phyloP scores from a whole-genome alignment of 164 flowering plant genomes.

The Chimonanthus praecox region DNA sequence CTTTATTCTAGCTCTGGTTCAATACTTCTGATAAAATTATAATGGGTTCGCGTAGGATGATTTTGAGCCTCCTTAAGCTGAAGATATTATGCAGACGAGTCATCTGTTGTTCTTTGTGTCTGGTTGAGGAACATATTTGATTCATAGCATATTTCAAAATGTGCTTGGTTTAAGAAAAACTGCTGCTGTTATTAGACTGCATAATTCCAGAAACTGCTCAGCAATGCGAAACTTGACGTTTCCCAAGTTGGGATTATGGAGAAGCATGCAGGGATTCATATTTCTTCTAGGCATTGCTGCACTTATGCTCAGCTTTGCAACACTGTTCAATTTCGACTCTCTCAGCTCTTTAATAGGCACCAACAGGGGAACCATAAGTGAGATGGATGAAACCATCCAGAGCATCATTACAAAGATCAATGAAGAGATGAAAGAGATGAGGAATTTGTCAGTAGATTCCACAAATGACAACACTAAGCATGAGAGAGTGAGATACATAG shows the following conservation, averaged over 20 bases:
- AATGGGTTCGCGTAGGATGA: neutral
- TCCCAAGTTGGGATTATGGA: constrained; percentile 28
- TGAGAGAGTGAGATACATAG: constrained; percentile 18
- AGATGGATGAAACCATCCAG: constrained; percentile 19
- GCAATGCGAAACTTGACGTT: constrained; percentile 17
- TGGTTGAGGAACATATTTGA: neutral
- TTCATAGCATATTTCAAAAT: neutral
- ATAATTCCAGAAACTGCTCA: neutral
- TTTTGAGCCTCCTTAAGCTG: too few species aligned
- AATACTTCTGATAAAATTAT: neutral
- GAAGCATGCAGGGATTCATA: constrained; percentile 25
- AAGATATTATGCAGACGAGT: too few species aligned
- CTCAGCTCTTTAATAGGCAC: constrained; percentile 26
- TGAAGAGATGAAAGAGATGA: constrained; percentile 29
- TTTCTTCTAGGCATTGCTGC: constrained; percentile 30
- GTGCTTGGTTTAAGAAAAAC: neutral
- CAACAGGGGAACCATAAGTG: constrained; percentile 11
- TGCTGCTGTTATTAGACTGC: neutral
- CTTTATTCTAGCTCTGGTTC: too few species aligned
- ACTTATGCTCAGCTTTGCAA: constrained; percentile 31
- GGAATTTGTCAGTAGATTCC: constrained; percentile 9
- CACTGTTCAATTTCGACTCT: constrained; percentile 44
- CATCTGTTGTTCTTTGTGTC: neutral
- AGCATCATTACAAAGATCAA: constrained; percentile 39
- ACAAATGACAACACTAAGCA: neutral